A percentile compares a stretch with the other conserved stretches of the same genome.
Conservation (phyloP, 208 protist species). For the Crithidia brevicula region DNA sequence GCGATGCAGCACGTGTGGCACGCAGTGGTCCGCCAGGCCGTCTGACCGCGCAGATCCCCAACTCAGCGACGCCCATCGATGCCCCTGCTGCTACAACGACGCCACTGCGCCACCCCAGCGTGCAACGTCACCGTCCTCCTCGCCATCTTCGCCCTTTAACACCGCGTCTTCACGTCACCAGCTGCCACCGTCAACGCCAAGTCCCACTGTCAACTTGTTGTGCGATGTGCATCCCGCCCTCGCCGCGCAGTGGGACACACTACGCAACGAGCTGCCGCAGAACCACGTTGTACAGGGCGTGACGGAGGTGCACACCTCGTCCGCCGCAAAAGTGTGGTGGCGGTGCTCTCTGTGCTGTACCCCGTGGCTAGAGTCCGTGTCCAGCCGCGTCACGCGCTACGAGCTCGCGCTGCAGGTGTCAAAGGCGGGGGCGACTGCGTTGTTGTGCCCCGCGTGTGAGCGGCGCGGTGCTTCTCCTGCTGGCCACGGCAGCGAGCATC, state of each 20-base stretch:
- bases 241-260: slow-evolving; percentile 70
- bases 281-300: slow-evolving; percentile 57
- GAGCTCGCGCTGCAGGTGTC: slow-evolving; percentile 12
- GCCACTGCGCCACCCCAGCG: neutral
- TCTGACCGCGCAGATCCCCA: slow-evolving; percentile 61
- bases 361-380: slow-evolving; percentile 66
- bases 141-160: too few species aligned
- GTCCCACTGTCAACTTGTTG: neutral
- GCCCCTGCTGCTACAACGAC: slow-evolving; percentile 43
- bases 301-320: slow-evolving; percentile 46
- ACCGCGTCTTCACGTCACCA: neutral
- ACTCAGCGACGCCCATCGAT: slow-evolving; percentile 44
- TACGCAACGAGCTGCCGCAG: slow-evolving; percentile 49
- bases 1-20: slow-evolving; percentile 47
- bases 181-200: neutral
- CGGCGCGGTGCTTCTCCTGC: slow-evolving; percentile 28
- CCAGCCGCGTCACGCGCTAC: slow-evolving; percentile 53
- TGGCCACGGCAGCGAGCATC: neutral
- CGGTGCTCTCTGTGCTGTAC: slow-evolving; percentile 54
- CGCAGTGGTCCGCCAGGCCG: slow-evolving; percentile 61
- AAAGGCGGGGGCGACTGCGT: neutral
- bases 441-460: slow-evolving; percentile 73
- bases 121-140: too few species aligned
- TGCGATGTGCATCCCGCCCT: slow-evolving; percentile 49
- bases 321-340: slow-evolving; percentile 60